Evolutionary conservation across 2,329 filamentous ascomycete species (phyloP).

Genomic region (Mycosphaerella sp.): DNA sequence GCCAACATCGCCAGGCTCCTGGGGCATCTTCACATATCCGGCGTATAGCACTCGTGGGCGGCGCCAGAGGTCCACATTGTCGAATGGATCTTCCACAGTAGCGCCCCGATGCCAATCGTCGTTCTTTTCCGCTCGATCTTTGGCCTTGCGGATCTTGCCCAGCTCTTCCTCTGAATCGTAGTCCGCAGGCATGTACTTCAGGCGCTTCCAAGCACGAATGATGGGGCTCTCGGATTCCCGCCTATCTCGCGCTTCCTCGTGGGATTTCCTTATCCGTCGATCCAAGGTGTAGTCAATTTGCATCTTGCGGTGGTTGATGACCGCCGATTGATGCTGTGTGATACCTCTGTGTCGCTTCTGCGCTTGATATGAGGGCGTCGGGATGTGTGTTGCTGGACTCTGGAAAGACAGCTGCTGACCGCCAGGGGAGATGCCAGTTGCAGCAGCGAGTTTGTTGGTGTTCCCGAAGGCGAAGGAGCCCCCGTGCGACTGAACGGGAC

Average conservation of each 20-base stretch:
- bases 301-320: conserved; percentile 69
- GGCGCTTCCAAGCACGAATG: conserved; percentile 58
- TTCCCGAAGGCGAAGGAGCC: conserved; percentile 1
- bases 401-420: conserved; percentile 23
- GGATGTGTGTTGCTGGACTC: conserved; percentile 24
- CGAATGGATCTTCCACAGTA: conserved; percentile 24
- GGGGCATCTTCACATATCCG: conserved; percentile 55
- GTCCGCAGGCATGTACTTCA: conserved; percentile 44
- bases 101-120: conserved; percentile 33
- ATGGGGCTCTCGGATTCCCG: conserved; percentile 61
- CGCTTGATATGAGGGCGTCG: conserved; percentile 31
- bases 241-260: conserved; percentile 56
- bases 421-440: conserved; percentile 16
- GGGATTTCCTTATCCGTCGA: conserved; percentile 61
- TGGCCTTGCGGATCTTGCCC: conserved; percentile 25
- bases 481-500: conserved; percentile 1
- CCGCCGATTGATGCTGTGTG: conserved; percentile 74
- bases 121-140: conserved; percentile 33
- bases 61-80: conserved; percentile 22
- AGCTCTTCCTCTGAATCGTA: conserved; percentile 44
- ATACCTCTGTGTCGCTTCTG: conserved; percentile 61
- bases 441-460: conserved; percentile 10
- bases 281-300: conserved; percentile 78
- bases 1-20: conserved; percentile 66
- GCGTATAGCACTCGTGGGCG: conserved; percentile 27